Base-by-base conservation (phyloP, 305 asterid species). In the Fraxinus ornus region DNA sequence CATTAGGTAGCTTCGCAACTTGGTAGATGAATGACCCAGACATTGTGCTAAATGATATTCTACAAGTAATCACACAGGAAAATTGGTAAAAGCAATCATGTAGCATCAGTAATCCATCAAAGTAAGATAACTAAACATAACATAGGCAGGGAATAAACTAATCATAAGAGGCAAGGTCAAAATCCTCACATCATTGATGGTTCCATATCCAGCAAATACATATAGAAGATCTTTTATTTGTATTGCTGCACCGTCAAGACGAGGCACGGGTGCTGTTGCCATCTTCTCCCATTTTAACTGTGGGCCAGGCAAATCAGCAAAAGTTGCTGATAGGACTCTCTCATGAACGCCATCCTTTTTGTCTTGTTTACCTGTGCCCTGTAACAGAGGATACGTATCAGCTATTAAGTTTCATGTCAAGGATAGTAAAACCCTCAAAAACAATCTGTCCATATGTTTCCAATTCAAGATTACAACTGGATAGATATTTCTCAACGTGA, bases 131-230 rank as follows among this genome's bases (percentile, higher is more conserved):
- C 10, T n/a, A 64, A 78, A 77, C 71, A 77, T 37, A 77, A 76
- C 60, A 80, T 36, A 28, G 64, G 80, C 74, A 78, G 26, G 72
- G 17, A 62, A 62, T 62, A 62, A 62, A 62, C 72, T 75, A 73
- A 71, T 64, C 39, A 74, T 77, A 79, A 24, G 75, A 78, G 22
- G 62, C 44, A 1, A 78, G 66, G 79, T 13, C 10, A 36, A 70
- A 68, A 75, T 32, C 30, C 96, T 87, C 82, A 94, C 99, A 85
- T 85, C 85, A 84, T 95, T 97, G 84, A 95, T 92, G 88, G 97
- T 95, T 80, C 98, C 99, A 86, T 95, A 95, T 77, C 99, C 99
- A 85, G 97, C 98, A 87, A 95, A 95, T 36, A 95, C 99, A 79
- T 70, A 95, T 72, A 95, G 94, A 82, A 88, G 97, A 88, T 94